Evolutionary conservation across 305 asterid genomes (phyloP).

Genomic region (Lippia alba): DNA sequence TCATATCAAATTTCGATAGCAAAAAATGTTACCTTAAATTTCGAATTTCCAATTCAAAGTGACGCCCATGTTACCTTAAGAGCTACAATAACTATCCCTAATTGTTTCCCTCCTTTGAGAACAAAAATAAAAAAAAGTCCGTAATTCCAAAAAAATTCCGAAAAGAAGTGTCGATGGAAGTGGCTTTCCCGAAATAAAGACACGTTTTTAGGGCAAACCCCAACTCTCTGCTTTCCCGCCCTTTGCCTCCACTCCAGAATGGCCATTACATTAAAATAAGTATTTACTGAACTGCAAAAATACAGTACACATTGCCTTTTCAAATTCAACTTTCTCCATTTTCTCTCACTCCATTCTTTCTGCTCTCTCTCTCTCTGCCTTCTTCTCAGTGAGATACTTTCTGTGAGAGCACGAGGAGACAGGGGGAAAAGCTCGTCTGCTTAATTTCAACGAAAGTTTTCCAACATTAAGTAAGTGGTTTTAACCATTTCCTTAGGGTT

Average conservation of each 20-base stretch:
- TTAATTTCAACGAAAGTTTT: not conserved
- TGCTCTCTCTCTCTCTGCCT: constrained; percentile 26
- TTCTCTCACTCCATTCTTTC: constrained; percentile 22
- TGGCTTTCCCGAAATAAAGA: constrained; percentile 34
- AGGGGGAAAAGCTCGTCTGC: not conserved
- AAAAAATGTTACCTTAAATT: no score
- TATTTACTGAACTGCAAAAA: constrained; percentile 2
- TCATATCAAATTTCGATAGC: no score
- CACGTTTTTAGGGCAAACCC: constrained; percentile 34
- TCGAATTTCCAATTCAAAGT: no score
- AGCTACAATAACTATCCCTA: no score
- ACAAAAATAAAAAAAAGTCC: not conserved
- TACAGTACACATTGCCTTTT: not conserved
- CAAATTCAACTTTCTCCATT: not conserved
- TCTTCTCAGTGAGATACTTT: not conserved
- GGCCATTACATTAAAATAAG: constrained; percentile 29
- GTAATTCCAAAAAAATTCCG: not conserved
- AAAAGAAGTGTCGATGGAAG: not conserved
- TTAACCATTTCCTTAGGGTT: constrained; percentile 10
- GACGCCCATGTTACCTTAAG: no score
- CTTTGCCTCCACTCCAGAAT: constrained; percentile 31
- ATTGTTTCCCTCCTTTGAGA: no score
- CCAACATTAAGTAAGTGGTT: constrained; percentile 15
- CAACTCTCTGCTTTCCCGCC: constrained; percentile 59
- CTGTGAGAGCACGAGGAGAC: not conserved